phyloP scores from a whole-genome alignment of 768 basidiomycete species.

The Suillus paluster region DNA sequence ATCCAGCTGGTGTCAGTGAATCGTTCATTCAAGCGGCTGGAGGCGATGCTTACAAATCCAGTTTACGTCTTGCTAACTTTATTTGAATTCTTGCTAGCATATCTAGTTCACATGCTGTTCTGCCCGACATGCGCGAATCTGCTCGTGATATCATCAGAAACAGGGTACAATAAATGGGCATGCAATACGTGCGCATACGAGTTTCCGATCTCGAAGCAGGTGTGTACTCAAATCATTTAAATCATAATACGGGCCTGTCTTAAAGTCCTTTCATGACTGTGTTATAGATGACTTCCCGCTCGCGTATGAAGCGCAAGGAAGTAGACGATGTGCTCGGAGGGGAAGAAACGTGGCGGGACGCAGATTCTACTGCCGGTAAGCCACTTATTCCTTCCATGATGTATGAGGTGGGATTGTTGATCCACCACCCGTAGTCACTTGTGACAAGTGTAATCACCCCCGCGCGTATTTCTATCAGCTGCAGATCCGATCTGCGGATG shows the following conservation, averaged over 20 bases:
- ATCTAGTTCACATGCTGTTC: constrained; percentile 68
- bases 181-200: constrained; percentile 96
- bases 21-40: no score
- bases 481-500: constrained; percentile 93
- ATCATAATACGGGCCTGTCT: background rate
- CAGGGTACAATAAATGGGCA: constrained; percentile 89
- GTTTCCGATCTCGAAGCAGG: constrained; percentile 86
- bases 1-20: no score
- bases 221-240: constrained; percentile 28
- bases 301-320: constrained; percentile 83
- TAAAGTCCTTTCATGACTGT: background rate
- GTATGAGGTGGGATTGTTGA: background rate
- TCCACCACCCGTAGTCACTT: constrained; percentile 41
- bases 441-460: constrained; percentile 70
- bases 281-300: constrained; percentile 86
- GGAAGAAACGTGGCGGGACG: constrained; percentile 92
- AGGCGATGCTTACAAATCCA: no score
- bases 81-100: background rate
- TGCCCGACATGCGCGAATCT: constrained; percentile 95
- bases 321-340: constrained; percentile 97
- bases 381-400: background rate
- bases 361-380: constrained; percentile 82
- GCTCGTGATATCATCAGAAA: constrained; percentile 75
- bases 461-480: constrained; percentile 94
- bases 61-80: background rate